These are phyloP conservation scores for Coemansia sp. DNA, from an alignment of 192 early-diverging fungal species.

Conservation along the genomic window DNA sequence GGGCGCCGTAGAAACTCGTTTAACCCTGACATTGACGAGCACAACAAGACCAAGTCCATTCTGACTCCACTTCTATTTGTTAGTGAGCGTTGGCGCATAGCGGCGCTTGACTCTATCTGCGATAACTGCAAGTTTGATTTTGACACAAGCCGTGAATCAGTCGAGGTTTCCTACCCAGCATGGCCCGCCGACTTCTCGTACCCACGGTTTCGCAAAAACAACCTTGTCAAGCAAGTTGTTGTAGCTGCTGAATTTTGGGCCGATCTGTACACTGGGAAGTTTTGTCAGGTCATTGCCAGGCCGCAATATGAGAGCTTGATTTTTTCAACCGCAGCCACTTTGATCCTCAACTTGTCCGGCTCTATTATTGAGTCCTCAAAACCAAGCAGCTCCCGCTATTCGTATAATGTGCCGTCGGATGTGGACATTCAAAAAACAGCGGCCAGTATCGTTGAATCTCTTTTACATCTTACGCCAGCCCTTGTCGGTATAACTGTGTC, in stretches of 20 bases:
- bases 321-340: not conserved
- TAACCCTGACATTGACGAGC: not conserved
- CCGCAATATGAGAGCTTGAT: conserved; percentile 1
- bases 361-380: not conserved
- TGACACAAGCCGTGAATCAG: not conserved
- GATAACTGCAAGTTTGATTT: not conserved
- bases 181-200: not conserved
- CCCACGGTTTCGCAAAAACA: not conserved
- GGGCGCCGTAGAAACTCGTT: not conserved
- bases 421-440: not conserved
- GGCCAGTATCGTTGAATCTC: not conserved
- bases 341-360: not conserved
- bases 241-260: not conserved
- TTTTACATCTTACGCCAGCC: not conserved
- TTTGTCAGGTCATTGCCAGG: not conserved
- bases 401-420: not conserved
- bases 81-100: not conserved
- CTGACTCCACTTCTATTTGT: not conserved
- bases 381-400: not conserved
- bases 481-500: not conserved
- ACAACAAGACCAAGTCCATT: not conserved
- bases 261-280: not conserved
- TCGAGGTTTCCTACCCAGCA: not conserved
- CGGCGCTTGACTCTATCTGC: conserved; percentile 1
- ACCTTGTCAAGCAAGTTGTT: not conserved